phyloP scores from a whole-genome alignment of 306 rosid species.

The Pyrus communis region DNA sequence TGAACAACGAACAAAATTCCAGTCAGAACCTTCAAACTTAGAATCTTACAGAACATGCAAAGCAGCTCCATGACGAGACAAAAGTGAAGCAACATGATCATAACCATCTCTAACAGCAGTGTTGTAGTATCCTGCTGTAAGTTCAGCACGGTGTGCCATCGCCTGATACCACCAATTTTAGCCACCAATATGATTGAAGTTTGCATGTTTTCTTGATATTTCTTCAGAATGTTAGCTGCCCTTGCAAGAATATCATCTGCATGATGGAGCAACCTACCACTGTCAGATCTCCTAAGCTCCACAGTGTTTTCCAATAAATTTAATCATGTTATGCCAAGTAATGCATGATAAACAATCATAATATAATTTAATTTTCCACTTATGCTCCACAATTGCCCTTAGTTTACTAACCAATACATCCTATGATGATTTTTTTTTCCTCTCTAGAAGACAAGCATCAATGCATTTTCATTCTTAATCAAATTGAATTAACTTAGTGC shows the following conservation, averaged over 20 bases:
- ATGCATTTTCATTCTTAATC: not conserved
- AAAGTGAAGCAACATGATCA: conserved; percentile 23
- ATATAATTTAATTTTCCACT: not conserved
- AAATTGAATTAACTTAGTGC: not conserved
- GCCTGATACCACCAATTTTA: conserved; percentile 22
- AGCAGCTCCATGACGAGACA: conserved; percentile 34
- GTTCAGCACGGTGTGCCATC: conserved; percentile 31
- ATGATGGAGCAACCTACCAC: conserved; percentile 29
- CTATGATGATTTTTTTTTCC: not conserved
- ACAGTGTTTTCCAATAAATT: not conserved
- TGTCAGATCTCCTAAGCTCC: not conserved
- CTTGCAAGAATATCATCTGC: conserved; percentile 35
- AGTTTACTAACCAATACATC: not conserved
- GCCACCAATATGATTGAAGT: conserved; percentile 22
- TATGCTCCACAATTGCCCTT: not conserved
- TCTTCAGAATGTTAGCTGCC: conserved; percentile 28
- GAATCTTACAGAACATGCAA: conserved; percentile 29
- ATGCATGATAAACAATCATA: not conserved
- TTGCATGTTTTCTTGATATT: conserved; percentile 14
- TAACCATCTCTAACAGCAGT: conserved; percentile 27
- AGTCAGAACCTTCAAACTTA: not conserved
- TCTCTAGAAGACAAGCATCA: not conserved
- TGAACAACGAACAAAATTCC: not conserved
- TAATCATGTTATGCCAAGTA: not conserved
- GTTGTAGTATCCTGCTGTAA: conserved; percentile 39